These are phyloP conservation scores for Lyophyllum atratum DNA, from an alignment of 768 basidiomycete species.

Conservation along the genomic window DNA sequence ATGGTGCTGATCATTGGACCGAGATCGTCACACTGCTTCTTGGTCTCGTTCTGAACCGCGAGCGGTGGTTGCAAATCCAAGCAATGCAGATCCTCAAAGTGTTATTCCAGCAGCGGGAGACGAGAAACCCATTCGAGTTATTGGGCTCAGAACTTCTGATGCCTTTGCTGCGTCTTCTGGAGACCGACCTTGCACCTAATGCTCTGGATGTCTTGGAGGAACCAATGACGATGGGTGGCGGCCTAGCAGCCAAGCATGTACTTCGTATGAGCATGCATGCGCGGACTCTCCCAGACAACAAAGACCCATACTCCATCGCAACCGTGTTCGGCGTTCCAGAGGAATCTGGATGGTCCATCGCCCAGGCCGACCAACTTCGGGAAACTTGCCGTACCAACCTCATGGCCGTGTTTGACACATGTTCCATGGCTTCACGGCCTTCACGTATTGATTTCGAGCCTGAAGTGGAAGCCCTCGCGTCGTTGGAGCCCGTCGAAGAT, in stretches of 20 bases:
- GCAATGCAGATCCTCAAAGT: slow-evolving; percentile 88
- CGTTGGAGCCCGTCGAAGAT: slow-evolving; percentile 49
- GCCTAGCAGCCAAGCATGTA: slow-evolving; percentile 81
- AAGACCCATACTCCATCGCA: slow-evolving; percentile 54
- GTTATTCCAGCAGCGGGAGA: slow-evolving; percentile 84
- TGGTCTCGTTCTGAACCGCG: slow-evolving; percentile 80
- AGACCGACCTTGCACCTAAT: slow-evolving; percentile 80
- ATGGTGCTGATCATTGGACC: slow-evolving; percentile 71
- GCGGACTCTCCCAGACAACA: slow-evolving; percentile 35
- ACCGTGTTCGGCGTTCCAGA: slow-evolving; percentile 83
- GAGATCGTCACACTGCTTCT: slow-evolving; percentile 86
- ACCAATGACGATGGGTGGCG: slow-evolving; percentile 77
- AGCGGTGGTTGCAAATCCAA: slow-evolving; percentile 80
- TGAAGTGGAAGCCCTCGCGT: slow-evolving; percentile 50
- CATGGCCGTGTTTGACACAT: slow-evolving; percentile 84
- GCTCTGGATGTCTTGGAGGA: slow-evolving; percentile 95
- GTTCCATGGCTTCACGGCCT: slow-evolving; percentile 67
- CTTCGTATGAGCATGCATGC: slow-evolving; percentile 88
- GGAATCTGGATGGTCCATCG: slow-evolving; percentile 86
- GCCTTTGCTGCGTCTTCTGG: slow-evolving; percentile 87
- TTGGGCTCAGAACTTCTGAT: slow-evolving; percentile 87
- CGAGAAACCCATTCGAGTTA: slow-evolving; percentile 68
- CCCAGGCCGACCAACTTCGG: slow-evolving; percentile 62
- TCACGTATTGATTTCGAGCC: slow-evolving; percentile 76
- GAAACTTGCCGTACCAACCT: slow-evolving; percentile 75